Conservation (phyloP, 2,329 filamentous ascomycete genomes). For the Venturia carpophila region DNA sequence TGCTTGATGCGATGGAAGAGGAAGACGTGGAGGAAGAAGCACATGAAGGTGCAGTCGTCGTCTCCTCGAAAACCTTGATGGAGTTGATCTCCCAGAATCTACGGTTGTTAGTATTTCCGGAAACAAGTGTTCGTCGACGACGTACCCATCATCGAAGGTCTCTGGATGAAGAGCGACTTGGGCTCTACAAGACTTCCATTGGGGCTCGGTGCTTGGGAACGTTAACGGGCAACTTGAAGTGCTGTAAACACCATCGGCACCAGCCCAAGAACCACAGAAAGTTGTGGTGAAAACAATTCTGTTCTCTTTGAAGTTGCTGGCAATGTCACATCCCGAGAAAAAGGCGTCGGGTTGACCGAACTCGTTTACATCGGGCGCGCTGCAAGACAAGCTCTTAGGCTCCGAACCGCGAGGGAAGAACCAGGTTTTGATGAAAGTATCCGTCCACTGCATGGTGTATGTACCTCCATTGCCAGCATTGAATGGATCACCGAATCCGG, state of each 20-base stretch:
- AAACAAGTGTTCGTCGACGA: not conserved
- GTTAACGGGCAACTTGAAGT: conserved; percentile 26
- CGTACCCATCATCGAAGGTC: conserved; percentile 20
- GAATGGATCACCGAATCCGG: conserved; percentile 23
- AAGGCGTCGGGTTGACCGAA: conserved; percentile 59
- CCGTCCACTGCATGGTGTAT: conserved; percentile 26
- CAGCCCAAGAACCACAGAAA: conserved; percentile 33
- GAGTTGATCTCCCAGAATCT: conserved; percentile 37
- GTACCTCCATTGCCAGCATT: conserved; percentile 28
- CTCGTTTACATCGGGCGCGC: conserved; percentile 49
- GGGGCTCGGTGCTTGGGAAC: conserved; percentile 17
- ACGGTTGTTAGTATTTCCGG: conserved; percentile 14
- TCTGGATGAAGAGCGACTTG: conserved; percentile 29
- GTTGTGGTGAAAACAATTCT: conserved; percentile 35
- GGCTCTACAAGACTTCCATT: conserved; percentile 26
- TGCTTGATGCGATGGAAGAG: conserved; percentile 4
- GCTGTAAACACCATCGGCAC: conserved; percentile 27
- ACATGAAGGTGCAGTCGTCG: conserved; percentile 28
- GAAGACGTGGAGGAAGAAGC: conserved; percentile 31
- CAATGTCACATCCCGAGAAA: conserved; percentile 43
- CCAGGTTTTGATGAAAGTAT: conserved; percentile 24
- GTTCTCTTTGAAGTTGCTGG: conserved; percentile 32
- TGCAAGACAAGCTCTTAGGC: conserved; percentile 35
- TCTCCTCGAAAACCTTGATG: conserved; percentile 33
- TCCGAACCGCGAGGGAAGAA: conserved; percentile 24